phyloP scores from a whole-genome alignment of 2,329 filamentous ascomycete genomes.

The Ploettnerulaceae sp. region DNA sequence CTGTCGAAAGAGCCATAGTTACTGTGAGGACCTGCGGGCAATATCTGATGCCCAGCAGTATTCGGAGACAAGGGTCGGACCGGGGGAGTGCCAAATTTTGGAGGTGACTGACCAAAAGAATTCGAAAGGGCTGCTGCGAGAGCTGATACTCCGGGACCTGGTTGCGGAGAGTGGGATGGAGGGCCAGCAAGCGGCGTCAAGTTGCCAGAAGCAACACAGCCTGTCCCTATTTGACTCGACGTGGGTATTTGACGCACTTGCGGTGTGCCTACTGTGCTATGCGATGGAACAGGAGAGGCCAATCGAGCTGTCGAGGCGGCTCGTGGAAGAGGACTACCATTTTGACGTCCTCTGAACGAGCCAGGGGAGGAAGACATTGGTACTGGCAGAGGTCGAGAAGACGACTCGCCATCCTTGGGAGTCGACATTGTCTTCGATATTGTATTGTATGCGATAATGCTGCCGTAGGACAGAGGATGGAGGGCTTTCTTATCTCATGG shows the following conservation, averaged over 20 bases:
- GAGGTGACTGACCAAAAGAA: constrained; percentile 64
- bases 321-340: constrained; percentile 49
- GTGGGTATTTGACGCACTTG: constrained; percentile 46
- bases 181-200: constrained; percentile 62
- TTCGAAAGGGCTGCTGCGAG: constrained; percentile 82
- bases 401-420: constrained; percentile 30
- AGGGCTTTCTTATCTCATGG: constrained; percentile 17
- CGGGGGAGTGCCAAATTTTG: constrained; percentile 63
- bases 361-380: constrained; percentile 45
- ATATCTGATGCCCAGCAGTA: constrained; percentile 39
- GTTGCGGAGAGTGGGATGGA: constrained; percentile 50
- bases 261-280: constrained; percentile 41
- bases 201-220: constrained; percentile 35
- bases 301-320: constrained; percentile 57
- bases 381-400: constrained; percentile 35
- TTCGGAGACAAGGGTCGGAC: constrained; percentile 54
- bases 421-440: constrained; percentile 32
- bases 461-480: constrained; percentile 10
- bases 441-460: background rate
- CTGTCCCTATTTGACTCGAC: constrained; percentile 37
- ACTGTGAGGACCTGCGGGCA: constrained; percentile 49
- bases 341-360: constrained; percentile 35
- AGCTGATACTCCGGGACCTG: constrained; percentile 80
- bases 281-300: constrained; percentile 49
- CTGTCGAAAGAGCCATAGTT: constrained; percentile 85